Percentiles rank a stretch among this genome's conserved stretches.
phyloP scores from a whole-genome alignment of 1,284 basidiomycete species.

The Ceratobasidium sp. region DNA sequence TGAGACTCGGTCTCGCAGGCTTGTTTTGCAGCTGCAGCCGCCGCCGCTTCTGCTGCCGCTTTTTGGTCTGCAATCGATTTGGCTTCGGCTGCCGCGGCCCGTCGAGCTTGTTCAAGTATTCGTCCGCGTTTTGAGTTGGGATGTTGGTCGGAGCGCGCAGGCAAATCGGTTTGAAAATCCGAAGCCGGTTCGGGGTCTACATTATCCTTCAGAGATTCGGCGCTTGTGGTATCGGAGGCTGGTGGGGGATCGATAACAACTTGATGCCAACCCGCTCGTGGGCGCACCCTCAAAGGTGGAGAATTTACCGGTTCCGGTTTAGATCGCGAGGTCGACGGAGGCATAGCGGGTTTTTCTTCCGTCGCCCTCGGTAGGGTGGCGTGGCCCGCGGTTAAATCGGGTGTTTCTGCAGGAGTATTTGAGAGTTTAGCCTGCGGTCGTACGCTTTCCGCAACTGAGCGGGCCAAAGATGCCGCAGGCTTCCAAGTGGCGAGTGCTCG shows the following conservation, averaged over 20 bases:
- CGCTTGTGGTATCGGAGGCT: background rate
- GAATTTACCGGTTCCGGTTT: background rate
- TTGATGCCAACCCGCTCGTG: constrained; percentile 6
- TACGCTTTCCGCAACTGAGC: background rate
- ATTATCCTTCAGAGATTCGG: background rate
- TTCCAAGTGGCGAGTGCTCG: constrained; percentile 10
- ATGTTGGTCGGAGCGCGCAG: constrained; percentile 11
- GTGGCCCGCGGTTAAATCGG: background rate
- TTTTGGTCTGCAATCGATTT: constrained; percentile 12
- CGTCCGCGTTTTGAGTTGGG: constrained; percentile 29
- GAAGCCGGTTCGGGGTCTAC: background rate
- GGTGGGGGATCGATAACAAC: background rate
- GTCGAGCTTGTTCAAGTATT: constrained; percentile 26
- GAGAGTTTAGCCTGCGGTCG: background rate
- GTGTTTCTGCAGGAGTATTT: background rate
- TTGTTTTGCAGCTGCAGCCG: background rate
- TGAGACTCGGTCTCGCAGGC: constrained; percentile 12
- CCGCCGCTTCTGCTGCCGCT: constrained; percentile 16
- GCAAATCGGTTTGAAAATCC: background rate
- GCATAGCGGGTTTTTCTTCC: background rate
- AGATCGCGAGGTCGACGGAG: background rate
- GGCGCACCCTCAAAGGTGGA: constrained; percentile 21
- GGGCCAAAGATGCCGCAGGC: background rate
- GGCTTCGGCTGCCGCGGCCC: constrained; percentile 32
- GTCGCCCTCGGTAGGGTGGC: background rate